Evolutionary conservation across 73 alveolate species (phyloP), one percentile per base, ranked within the genome.

Genomic region (Stentor coeruleus): DNA sequence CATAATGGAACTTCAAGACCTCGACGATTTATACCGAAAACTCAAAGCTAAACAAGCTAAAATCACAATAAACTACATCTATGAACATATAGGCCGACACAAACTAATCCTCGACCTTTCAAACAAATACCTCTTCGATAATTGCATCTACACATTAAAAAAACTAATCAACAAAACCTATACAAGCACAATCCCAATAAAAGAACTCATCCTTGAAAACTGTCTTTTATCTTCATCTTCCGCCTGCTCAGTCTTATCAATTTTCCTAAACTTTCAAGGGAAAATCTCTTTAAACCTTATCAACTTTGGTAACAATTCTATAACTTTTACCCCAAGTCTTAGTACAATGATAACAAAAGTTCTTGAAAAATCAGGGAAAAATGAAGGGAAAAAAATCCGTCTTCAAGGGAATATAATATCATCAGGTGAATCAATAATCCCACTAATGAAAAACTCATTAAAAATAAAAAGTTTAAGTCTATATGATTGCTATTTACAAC

Each of bases 101-200:
- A 66, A 66, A 33, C 14, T 40, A 1, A 15, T 66, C 41, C 79
- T 66, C n/a, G 79, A 66, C 79, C 33, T 66, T 28, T 66, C 79
- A 20, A 66, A 66, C 37, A 20, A 66, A 1, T 66, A 66, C 79
- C n/a, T 66, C 37, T 66, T 66, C 41, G 79, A 66, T 11, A 26
- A 20, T 33, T 66, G 40, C 79, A 20, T 20, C 79, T 26, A 66
- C 26, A 11, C 33, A 20, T 33, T 66, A 66, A 20, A 31, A 20
- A 66, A 66, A 20, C 79, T 66, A 26, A 20, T 66, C n/a, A 66
- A 20, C n/a, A 66, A 31, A 33, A 20, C n/a, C 37, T 66, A 20
- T 40, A 66, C n/a, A 40, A 26, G 15, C n/a, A 66, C 11, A 33
- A 20, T 66, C n/a, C n/a, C 40, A 20, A 20, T 66, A 26, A 20